Base-by-base conservation (phyloP, 352 stramenopile species). In the Pseudoperonospora humuli region DNA sequence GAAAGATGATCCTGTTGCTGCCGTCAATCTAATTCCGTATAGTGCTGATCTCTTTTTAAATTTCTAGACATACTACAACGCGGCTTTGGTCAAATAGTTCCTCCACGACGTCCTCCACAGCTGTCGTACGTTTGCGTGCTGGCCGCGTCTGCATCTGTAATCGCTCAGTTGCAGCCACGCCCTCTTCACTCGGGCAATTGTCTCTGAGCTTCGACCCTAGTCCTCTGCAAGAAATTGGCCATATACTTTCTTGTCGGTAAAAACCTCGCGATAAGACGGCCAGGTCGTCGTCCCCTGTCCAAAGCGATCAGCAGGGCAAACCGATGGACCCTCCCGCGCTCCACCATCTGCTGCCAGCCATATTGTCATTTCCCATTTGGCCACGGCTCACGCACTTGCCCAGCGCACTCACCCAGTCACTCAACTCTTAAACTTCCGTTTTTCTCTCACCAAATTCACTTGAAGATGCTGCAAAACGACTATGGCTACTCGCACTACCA, bases 361-460 rank as follows among this genome's bases (percentile, higher is more conserved):
- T 67, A 57, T 77, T 81, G 71, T 70, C 73, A 85, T 85, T 85
- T 66, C 37, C 70, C 67, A 82, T 82, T 85, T 80, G 73, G 73
- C 62, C 58, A 31, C 56, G 50, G 61, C 54, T 50, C 47, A 55
- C 61, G 27, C 64, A 65, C 49, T 39, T n/a, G 27, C 32, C 13
- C 28, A 31, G 1, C 38, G 27, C 21, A 32, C 3, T 14, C 5
- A 7, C 8, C n/a, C 26, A 9, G n/a, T n/a, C n/a, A n/a, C n/a
- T n/a, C n/a, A 29, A 0, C n/a, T 14, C n/a, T 29, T n/a, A n/a
- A n/a, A 29, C 26, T 7, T 25, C 25, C 14, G 15, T 24, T 25
- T 9, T 36, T 8, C 28, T 37, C 31, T 24, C 14, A 14, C 28
- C n/a, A 10, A 19, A 2, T 39, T 35, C 43, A 36, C 24, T 11